phyloP scores from a whole-genome alignment of 495 filamentous ascomycete genomes.

The Penicillium pancosmium region DNA sequence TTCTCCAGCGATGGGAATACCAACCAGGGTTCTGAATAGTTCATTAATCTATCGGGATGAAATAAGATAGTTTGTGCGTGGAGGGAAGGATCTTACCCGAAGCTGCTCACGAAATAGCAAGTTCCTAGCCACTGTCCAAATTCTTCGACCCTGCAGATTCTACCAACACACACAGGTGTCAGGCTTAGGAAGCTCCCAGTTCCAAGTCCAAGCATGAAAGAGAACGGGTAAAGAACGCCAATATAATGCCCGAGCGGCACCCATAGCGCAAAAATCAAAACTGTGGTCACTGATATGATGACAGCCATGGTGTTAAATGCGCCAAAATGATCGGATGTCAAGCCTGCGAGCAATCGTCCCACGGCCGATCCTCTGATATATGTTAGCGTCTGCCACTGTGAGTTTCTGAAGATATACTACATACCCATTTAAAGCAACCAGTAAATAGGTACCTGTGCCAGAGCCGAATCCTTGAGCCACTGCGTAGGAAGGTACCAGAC shows the following conservation, averaged over 20 bases:
- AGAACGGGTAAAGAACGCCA: constrained; percentile 52
- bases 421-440: constrained; percentile 34
- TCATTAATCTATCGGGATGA: background rate
- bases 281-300: constrained; percentile 41
- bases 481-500: constrained; percentile 49
- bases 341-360: constrained; percentile 68
- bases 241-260: constrained; percentile 53
- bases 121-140: constrained; percentile 67
- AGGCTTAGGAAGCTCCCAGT: constrained; percentile 63
- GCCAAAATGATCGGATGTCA: constrained; percentile 66
- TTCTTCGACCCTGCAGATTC: constrained; percentile 58
- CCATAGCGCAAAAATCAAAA: constrained; percentile 55
- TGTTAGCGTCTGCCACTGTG: background rate
- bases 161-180: constrained; percentile 60
- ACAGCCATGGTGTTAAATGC: constrained; percentile 59
- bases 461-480: constrained; percentile 31
- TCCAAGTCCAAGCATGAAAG: constrained; percentile 60
- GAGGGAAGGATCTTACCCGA: constrained; percentile 39
- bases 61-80: background rate
- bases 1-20: constrained; percentile 14
- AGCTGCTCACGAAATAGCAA: constrained; percentile 59
- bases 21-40: constrained; percentile 8
- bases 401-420: constrained; percentile 6
- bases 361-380: constrained; percentile 32
- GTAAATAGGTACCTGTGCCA: constrained; percentile 25